Evolutionary conservation across 1,139 yeast species (phyloP).

Genomic region (Suhomyces bribrorum): DNA sequence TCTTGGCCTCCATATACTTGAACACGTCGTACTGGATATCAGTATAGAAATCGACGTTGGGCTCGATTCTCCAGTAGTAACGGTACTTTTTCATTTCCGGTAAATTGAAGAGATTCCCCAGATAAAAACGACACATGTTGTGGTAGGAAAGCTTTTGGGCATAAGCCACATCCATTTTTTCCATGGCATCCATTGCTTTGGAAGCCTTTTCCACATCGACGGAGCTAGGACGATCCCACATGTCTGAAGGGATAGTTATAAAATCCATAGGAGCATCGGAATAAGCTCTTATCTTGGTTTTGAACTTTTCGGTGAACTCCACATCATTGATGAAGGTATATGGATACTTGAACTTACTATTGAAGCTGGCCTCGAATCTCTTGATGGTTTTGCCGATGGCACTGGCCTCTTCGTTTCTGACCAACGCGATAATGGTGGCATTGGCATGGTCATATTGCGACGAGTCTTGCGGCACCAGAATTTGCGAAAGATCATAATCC

Average conservation of each 20-base stretch:
- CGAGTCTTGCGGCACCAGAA: constrained; percentile 31
- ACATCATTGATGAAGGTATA: constrained; percentile 78
- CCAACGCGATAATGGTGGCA: constrained; percentile 75
- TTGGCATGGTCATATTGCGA: constrained; percentile 51
- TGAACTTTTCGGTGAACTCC: constrained; percentile 62
- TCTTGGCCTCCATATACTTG: constrained; percentile 66
- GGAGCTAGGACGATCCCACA: constrained; percentile 66
- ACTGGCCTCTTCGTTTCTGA: constrained; percentile 60
- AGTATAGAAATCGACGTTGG: constrained; percentile 67
- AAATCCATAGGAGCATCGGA: constrained; percentile 58
- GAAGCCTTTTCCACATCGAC: constrained; percentile 50
- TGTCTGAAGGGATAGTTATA: constrained; percentile 53
- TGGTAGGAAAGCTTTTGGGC: constrained; percentile 67
- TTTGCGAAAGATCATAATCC: constrained; percentile 37
- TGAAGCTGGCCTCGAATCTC: constrained; percentile 65
- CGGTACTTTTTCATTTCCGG: constrained; percentile 55
- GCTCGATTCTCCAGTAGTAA: constrained; percentile 83
- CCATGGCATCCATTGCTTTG: constrained; percentile 41
- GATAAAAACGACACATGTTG: constrained; percentile 76
- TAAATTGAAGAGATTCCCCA: constrained; percentile 61
- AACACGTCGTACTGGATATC: constrained; percentile 75
- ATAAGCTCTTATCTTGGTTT: constrained; percentile 34
- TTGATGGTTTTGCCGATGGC: constrained; percentile 53
- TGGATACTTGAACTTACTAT: constrained; percentile 70
- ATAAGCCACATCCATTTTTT: constrained; percentile 56